A percentile compares a stretch with the other conserved stretches of the same genome.
Evolutionary conservation across 2,329 filamentous ascomycete species (phyloP).

Genomic region (Sporothrix luriei): DNA sequence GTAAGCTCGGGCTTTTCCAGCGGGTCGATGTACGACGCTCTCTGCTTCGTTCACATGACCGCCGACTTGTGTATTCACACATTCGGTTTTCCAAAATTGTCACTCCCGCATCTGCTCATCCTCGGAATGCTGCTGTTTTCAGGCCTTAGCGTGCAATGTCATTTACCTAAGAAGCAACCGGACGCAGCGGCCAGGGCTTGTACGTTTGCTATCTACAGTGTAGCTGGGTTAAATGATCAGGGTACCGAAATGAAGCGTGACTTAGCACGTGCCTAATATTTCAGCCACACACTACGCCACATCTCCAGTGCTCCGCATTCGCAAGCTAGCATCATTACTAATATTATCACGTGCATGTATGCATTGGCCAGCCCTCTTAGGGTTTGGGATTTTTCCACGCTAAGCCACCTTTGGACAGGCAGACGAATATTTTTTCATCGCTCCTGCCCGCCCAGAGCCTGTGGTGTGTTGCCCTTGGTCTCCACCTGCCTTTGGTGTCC

Average conservation of each 20-base stretch:
- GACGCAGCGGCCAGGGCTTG: background rate
- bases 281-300: conserved; percentile 13
- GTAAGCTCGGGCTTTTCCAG: conserved; percentile 23
- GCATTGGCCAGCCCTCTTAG: conserved; percentile 31
- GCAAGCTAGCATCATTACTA: background rate
- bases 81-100: background rate
- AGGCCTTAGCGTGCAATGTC: too few species aligned
- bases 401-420: background rate
- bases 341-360: conserved; percentile 18
- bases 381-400: conserved; percentile 25
- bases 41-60: conserved; percentile 1
- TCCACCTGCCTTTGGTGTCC: conserved; percentile 23
- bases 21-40: background rate
- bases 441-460: background rate
- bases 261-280: background rate
- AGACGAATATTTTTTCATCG: conserved; percentile 15
- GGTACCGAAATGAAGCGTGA: conserved; percentile 10
- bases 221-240: conserved; percentile 14
- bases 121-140: background rate
- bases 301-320: background rate
- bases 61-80: background rate
- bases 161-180: too few species aligned
- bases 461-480: conserved; percentile 15
- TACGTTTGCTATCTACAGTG: background rate
- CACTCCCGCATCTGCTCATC: background rate